Conservation (phyloP, 352 stramenopile species). For the Phytopythium cucurbitacearum region DNA sequence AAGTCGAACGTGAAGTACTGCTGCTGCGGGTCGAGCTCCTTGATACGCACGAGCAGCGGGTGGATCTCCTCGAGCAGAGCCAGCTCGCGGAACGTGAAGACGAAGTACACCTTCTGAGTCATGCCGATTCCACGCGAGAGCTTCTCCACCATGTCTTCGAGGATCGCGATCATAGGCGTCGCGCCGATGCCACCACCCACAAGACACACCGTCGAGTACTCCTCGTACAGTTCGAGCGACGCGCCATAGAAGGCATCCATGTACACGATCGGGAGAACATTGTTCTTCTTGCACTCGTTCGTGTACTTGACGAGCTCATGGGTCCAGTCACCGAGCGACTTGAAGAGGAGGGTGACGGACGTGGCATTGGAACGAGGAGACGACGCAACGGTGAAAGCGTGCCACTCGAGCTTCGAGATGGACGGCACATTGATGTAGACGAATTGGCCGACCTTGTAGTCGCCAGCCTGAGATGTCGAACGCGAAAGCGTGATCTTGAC, state of each 20-base stretch:
- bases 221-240: slow-evolving; percentile 16
- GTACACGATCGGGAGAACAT: slow-evolving; percentile 15
- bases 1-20: slow-evolving; percentile 11
- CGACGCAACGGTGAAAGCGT: slow-evolving; percentile 42
- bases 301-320: slow-evolving; percentile 7
- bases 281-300: slow-evolving; percentile 14
- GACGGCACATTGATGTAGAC: slow-evolving; percentile 40
- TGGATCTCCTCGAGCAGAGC: slow-evolving; percentile 27
- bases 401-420: slow-evolving; percentile 45
- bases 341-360: slow-evolving; percentile 18
- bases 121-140: too few relatives aligned
- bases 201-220: slow-evolving; percentile 19
- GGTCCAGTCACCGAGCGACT: slow-evolving; percentile 25
- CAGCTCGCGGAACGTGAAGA: slow-evolving; percentile 36
- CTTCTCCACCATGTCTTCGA: slow-evolving; percentile 24
- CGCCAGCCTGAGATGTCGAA: slow-evolving; percentile 6
- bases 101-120: slow-evolving; percentile 22
- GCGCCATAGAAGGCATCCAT: slow-evolving; percentile 25
- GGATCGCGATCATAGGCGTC: slow-evolving; percentile 22
- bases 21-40: slow-evolving; percentile 21
- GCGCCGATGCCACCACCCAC: slow-evolving; percentile 20
- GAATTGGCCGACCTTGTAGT: slow-evolving; percentile 36
- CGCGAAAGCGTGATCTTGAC: slow-evolving; percentile 29
- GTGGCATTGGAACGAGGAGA: slow-evolving; percentile 10
- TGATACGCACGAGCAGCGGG: slow-evolving; percentile 14